A percentile compares a stretch with the other conserved stretches of the same genome.
Conservation (phyloP, 2,329 filamentous ascomycete genomes). For the Pseudogymnoascus sp. region DNA sequence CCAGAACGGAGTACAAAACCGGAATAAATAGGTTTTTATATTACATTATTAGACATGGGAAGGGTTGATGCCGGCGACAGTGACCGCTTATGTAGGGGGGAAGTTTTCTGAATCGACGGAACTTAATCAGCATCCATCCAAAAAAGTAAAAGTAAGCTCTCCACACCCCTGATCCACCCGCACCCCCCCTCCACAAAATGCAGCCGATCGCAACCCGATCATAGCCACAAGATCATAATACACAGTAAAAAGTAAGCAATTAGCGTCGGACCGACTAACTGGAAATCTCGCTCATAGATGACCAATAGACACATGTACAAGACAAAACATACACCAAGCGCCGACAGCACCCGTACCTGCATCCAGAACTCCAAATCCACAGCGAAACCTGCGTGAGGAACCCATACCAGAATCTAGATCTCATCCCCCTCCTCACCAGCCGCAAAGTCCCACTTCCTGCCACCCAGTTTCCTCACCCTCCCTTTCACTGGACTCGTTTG, state of each 20-base stretch:
- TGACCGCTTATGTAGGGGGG: neutral
- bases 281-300: conserved; percentile 4
- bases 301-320: neutral
- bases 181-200: neutral
- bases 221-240: neutral
- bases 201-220: neutral
- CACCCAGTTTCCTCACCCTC: neutral
- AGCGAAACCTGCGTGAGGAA: neutral
- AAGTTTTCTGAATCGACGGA: neutral
- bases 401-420: neutral
- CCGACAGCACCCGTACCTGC: neutral
- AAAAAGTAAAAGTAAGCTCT: neutral
- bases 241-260: neutral
- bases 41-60: neutral
- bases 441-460: conserved; percentile 1
- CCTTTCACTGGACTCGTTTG: neutral
- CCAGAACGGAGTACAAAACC: neutral
- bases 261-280: neutral
- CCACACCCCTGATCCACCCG: neutral
- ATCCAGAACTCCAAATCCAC: neutral
- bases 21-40: neutral
- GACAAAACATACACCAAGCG: neutral
- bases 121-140: neutral
- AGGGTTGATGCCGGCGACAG: neutral
- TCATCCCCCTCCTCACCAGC: neutral